phyloP scores from a whole-genome alignment of 805 yeast species.

The Sungouiozyma ichnusensis region DNA sequence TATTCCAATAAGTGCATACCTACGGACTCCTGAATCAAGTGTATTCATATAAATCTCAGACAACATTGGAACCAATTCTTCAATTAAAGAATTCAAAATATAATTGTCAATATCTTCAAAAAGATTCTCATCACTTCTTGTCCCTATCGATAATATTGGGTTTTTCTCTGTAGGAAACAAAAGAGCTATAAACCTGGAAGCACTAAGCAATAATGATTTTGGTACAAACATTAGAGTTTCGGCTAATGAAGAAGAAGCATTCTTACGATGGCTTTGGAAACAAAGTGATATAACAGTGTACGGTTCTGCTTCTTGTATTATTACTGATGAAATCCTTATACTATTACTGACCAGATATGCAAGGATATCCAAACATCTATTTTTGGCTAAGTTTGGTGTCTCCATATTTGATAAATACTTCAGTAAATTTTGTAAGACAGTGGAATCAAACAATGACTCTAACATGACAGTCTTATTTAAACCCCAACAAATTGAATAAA shows the following conservation, averaged over 20 bases:
- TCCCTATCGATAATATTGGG: slow-evolving; percentile 15
- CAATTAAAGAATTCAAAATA: slow-evolving; percentile 31
- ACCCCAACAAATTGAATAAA: slow-evolving; percentile 21
- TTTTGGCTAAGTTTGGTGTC: slow-evolving; percentile 21
- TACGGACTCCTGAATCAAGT: slow-evolving; percentile 55
- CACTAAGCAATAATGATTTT: slow-evolving; percentile 46
- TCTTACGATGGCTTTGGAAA: slow-evolving; percentile 40
- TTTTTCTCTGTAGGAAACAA: slow-evolving; percentile 42
- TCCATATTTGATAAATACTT: slow-evolving; percentile 24
- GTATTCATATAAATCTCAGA: slow-evolving; percentile 62
- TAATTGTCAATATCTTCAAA: slow-evolving; percentile 14
- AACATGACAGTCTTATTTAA: slow-evolving; percentile 12
- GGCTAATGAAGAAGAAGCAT: slow-evolving; percentile 34
- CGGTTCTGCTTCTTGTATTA: slow-evolving; percentile 41
- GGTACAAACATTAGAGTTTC: slow-evolving; percentile 70
- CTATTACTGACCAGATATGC: slow-evolving; percentile 36
- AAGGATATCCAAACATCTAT: slow-evolving; percentile 32
- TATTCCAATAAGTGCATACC: slow-evolving; percentile 43
- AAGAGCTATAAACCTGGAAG: slow-evolving; percentile 45
- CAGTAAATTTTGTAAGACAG: slow-evolving; percentile 28
- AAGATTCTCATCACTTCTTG: slow-evolving; percentile 12
- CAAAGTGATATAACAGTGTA: slow-evolving; percentile 40
- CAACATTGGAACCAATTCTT: slow-evolving; percentile 41
- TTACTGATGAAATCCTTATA: slow-evolving; percentile 31
- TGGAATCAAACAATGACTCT: slow-evolving; percentile 17